Evolutionary conservation across 257 asterid genomes (phyloP).

Genomic region (Ilex aquifolium): DNA sequence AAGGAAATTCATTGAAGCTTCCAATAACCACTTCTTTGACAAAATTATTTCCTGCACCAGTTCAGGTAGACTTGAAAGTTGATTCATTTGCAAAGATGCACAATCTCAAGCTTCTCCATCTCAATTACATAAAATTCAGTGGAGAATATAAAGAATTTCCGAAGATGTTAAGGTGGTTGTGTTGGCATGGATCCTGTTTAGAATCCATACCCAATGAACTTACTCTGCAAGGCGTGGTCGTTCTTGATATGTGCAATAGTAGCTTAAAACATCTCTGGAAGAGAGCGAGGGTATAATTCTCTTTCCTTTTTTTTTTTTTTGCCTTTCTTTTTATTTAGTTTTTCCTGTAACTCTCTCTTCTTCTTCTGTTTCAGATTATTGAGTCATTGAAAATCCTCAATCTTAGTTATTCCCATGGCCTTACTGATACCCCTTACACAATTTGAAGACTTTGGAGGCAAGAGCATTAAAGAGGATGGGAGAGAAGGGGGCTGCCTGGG

Average conservation of each 20-base stretch:
- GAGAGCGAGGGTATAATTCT: conserved; percentile 12
- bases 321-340: neutral
- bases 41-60: neutral
- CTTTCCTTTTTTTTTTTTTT: neutral
- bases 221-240: conserved; percentile 6
- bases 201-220: conserved; percentile 16
- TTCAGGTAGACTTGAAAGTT: neutral
- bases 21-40: neutral
- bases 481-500: too few species aligned
- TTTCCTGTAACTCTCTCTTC: neutral
- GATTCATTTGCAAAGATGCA: conserved; percentile 21
- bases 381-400: conserved; percentile 1
- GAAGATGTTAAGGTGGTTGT: conserved; percentile 16
- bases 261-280: conserved; percentile 15
- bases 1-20: neutral
- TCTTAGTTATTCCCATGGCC: conserved; percentile 1
- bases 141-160: conserved; percentile 15
- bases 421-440: neutral
- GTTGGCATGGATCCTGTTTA: conserved; percentile 13
- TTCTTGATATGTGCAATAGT: conserved; percentile 17
- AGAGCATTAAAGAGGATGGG: too few species aligned
- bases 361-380: conserved; percentile 7
- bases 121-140: conserved; percentile 4
- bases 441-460: too few species aligned
- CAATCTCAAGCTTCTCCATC: conserved; percentile 8